Evolutionary conservation across 768 basidiomycete genomes (phyloP).

Genomic region (Suillus alpinus): DNA sequence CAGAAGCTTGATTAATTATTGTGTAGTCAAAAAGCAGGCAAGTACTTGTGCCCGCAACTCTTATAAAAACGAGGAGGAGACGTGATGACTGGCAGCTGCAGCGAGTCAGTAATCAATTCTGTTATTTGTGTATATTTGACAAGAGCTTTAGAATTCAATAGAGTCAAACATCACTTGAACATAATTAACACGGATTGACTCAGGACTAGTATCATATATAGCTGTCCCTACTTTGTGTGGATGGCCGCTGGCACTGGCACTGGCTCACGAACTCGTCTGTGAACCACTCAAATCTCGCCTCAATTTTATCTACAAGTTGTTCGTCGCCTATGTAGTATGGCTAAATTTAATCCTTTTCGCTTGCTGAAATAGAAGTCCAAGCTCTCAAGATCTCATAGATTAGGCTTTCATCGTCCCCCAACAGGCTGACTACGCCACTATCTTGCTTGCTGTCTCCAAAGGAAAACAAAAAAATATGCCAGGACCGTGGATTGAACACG

Average conservation of each 20-base stretch:
- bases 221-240: neutral
- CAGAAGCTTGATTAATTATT: neutral
- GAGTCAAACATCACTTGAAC: neutral
- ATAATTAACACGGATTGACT: too few relatives aligned
- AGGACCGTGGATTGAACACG: conserved; percentile 44
- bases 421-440: neutral
- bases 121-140: neutral
- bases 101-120: neutral
- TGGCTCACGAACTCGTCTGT: neutral
- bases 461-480: conserved; percentile 27
- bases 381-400: neutral
- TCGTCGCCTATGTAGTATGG: too few relatives aligned
- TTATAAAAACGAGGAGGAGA: neutral
- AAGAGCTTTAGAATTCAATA: conserved; percentile 2
- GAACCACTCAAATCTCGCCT: neutral
- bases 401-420: neutral
- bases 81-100: neutral
- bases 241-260: neutral
- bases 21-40: neutral
- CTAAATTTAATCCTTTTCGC: too few relatives aligned
- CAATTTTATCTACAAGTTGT: neutral
- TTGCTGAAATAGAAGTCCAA: neutral
- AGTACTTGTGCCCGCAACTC: neutral
- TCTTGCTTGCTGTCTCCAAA: neutral
- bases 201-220: too few relatives aligned